Percentiles rank a stretch among this genome's conserved stretches.
Conservation (phyloP, 768 basidiomycete genomes). For the Leccinum subgranulosum region DNA sequence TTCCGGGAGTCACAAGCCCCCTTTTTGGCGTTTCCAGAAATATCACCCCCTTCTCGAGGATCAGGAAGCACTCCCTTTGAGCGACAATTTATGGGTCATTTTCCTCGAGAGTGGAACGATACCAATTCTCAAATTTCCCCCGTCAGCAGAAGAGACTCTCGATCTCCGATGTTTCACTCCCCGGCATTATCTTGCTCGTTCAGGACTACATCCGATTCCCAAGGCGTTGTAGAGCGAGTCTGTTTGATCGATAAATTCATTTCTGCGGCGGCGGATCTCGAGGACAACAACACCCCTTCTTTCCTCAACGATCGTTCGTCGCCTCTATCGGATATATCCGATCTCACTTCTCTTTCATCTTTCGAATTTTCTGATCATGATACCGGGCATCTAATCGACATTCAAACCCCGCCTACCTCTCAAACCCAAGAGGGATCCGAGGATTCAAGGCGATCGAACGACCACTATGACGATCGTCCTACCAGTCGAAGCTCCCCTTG, state of each 20-base stretch:
- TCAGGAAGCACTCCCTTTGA: slow-evolving; percentile 28
- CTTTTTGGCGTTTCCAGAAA: slow-evolving; percentile 17
- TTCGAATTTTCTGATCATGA: slow-evolving; percentile 7
- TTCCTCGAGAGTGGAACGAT: slow-evolving; percentile 18
- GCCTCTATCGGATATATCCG: slow-evolving; percentile 26
- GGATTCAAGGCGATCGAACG: not conserved
- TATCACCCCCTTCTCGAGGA: slow-evolving; percentile 29
- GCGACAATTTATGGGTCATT: slow-evolving; percentile 23
- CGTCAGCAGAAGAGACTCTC: slow-evolving; percentile 10
- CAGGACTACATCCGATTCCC: not conserved
- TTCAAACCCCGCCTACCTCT: slow-evolving; percentile 20
- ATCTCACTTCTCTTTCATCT: slow-evolving; percentile 31
- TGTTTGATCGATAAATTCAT: slow-evolving; percentile 29
- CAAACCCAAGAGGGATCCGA: slow-evolving; percentile 1
- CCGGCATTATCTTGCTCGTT: slow-evolving; percentile 1
- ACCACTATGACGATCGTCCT: not conserved
- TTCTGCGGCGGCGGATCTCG: slow-evolving; percentile 18
- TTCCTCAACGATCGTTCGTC: slow-evolving; percentile 17
- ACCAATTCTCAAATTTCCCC: slow-evolving; percentile 22
- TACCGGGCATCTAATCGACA: not conserved
- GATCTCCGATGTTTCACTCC: slow-evolving; percentile 2
- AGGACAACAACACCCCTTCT: not conserved
- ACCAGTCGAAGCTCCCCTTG: not conserved
- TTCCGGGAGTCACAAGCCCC: slow-evolving; percentile 17
- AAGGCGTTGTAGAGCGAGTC: slow-evolving; percentile 10